phyloP scores from a whole-genome alignment of 768 basidiomycete species.

The Lactifluus rugatus region DNA sequence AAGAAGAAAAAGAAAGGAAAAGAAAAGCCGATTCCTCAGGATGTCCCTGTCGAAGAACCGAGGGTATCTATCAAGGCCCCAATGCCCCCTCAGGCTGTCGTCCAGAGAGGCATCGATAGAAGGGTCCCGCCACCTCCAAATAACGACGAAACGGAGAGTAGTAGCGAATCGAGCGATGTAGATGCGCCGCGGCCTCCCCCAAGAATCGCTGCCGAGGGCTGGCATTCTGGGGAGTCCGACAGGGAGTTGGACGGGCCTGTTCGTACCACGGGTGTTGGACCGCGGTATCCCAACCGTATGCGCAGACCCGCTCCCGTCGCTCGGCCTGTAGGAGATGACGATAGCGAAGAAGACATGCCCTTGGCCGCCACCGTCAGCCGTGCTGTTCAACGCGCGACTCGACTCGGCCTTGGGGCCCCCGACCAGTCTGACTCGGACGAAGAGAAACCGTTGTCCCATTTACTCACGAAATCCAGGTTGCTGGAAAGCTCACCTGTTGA shows the following conservation, averaged over 20 bases:
- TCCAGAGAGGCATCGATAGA: slow-evolving; percentile 28
- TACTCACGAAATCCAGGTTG: slow-evolving; percentile 39
- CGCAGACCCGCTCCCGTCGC: slow-evolving; percentile 17
- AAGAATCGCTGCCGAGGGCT: slow-evolving; percentile 9
- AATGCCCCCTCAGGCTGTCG: slow-evolving; percentile 28
- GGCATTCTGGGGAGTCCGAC: slow-evolving; percentile 48
- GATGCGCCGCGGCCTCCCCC: background rate
- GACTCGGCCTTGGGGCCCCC: slow-evolving; percentile 22
- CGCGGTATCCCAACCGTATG: slow-evolving; percentile 35
- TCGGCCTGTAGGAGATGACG: slow-evolving; percentile 25
- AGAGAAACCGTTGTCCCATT: slow-evolving; percentile 56
- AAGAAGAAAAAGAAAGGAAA: slow-evolving; percentile 36
- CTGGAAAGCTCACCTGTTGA: slow-evolving; percentile 35
- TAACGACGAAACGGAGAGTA: slow-evolving; percentile 42
- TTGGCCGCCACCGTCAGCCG: slow-evolving; percentile 54
- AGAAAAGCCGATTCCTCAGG: slow-evolving; percentile 27
- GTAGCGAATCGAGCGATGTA: slow-evolving; percentile 40
- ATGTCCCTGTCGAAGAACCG: slow-evolving; percentile 1
- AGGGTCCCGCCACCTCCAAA: slow-evolving; percentile 27
- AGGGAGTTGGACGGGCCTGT: slow-evolving; percentile 46
- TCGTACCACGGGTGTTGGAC: slow-evolving; percentile 51
- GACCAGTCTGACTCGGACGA: slow-evolving; percentile 51
- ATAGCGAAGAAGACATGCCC: slow-evolving; percentile 77
- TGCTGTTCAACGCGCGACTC: slow-evolving; percentile 38
- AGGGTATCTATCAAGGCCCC: slow-evolving; percentile 21